These are phyloP conservation scores for Kluyveromyces lactis DNA, from an alignment of 805 yeast species.

Conservation along the genomic window DNA sequence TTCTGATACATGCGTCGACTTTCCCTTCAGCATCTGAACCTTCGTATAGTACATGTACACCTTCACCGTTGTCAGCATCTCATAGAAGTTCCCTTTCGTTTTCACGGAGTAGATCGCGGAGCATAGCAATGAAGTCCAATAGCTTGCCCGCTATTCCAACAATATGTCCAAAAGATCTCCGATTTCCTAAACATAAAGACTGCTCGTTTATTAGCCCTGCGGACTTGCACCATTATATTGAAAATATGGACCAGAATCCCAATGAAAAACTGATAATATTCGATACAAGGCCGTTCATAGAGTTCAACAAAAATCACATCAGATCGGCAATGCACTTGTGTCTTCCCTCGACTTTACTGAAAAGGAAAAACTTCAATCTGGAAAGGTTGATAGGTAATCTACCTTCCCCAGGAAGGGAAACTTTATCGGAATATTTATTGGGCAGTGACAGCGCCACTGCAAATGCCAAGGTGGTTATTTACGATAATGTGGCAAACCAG, in stretches of 20 bases:
- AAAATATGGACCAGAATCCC: slow-evolving; percentile 5
- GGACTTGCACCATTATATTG: slow-evolving; percentile 10
- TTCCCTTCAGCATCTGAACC: background rate
- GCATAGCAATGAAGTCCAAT: slow-evolving; percentile 5
- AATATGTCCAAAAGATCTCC: slow-evolving; percentile 20
- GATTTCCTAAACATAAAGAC: slow-evolving; percentile 17
- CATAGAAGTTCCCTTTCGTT: no score
- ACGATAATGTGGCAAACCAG: slow-evolving; percentile 20
- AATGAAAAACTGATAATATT: slow-evolving; percentile 11
- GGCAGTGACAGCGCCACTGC: slow-evolving; percentile 7
- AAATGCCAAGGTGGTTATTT: slow-evolving; percentile 17
- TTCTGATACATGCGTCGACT: background rate
- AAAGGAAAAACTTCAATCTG: slow-evolving; percentile 64
- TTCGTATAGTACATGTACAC: background rate
- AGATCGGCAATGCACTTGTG: slow-evolving; percentile 64
- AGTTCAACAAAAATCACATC: slow-evolving; percentile 53
- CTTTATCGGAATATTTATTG: slow-evolving; percentile 1
- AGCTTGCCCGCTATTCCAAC: slow-evolving; percentile 14
- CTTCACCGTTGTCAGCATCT: no score
- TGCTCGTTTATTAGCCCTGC: slow-evolving; percentile 14
- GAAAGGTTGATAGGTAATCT: slow-evolving; percentile 53
- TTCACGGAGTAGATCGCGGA: background rate
- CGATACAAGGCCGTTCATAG: slow-evolving; percentile 78
- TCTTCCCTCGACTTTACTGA: slow-evolving; percentile 81
- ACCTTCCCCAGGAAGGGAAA: slow-evolving; percentile 37